Percentiles rank a stretch among this genome's conserved stretches.
Evolutionary conservation across 1,139 yeast genomes (phyloP).

Genomic region (Geotrichum cucujoidarum): DNA sequence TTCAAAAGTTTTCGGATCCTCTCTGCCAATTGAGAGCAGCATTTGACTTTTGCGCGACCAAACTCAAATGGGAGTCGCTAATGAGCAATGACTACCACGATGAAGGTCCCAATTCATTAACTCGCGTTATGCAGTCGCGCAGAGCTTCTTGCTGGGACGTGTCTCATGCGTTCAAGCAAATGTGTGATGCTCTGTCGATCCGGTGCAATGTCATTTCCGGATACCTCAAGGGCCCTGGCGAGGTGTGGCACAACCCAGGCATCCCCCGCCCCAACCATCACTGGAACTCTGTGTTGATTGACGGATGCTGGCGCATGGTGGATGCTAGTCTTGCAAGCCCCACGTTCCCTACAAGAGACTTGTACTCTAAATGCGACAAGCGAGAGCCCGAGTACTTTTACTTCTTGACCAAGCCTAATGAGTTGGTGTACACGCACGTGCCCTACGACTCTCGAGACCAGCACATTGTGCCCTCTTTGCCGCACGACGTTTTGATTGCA

Average conservation of each 20-base stretch:
- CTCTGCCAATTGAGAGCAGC: conserved; percentile 57
- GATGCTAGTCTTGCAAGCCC: conserved; percentile 63
- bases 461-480: conserved; percentile 79
- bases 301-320: conserved; percentile 68
- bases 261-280: conserved; percentile 68
- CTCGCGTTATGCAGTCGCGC: conserved; percentile 38
- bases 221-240: conserved; percentile 73
- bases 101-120: conserved; percentile 23
- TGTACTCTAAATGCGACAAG: conserved; percentile 27
- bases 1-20: conserved; percentile 27
- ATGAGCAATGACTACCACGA: conserved; percentile 22
- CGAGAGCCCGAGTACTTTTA: conserved; percentile 49
- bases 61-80: conserved; percentile 40
- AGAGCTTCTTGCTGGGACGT: conserved; percentile 66
- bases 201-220: conserved; percentile 77
- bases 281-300: conserved; percentile 74
- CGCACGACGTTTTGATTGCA: conserved; percentile 69
- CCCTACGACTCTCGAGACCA: conserved; percentile 77
- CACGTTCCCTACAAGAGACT: conserved; percentile 43
- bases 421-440: conserved; percentile 75
- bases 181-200: conserved; percentile 66
- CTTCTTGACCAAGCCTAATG: conserved; percentile 71
- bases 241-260: conserved; percentile 40
- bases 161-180: conserved; percentile 67
- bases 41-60: conserved; percentile 52